Conservation (phyloP, 2,329 filamentous ascomycete genomes). For the Ophiostoma fasciatum region DNA sequence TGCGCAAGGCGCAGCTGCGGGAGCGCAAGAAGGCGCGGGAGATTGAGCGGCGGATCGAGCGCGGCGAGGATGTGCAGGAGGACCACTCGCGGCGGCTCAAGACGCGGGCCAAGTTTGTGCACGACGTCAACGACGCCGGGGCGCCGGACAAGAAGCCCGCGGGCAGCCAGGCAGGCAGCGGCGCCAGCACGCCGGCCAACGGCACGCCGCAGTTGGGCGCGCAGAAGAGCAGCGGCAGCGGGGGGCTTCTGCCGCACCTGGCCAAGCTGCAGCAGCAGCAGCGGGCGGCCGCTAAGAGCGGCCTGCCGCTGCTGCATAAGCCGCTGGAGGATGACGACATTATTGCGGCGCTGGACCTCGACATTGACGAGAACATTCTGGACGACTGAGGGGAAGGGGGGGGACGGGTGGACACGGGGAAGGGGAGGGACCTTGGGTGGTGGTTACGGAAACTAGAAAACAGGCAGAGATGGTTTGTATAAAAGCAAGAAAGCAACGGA, state of each 20-base stretch:
- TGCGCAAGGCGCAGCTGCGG: constrained; percentile 78
- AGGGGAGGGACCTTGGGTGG: no score
- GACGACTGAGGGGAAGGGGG: constrained; percentile 2
- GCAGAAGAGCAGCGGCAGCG: constrained; percentile 23
- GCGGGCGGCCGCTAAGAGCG: constrained; percentile 36
- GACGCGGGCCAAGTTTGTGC: constrained; percentile 52
- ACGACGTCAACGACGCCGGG: constrained; percentile 40
- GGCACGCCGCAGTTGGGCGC: constrained; percentile 34
- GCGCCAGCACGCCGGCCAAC: constrained; percentile 32
- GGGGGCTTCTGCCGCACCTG: constrained; percentile 31
- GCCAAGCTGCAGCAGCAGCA: constrained; percentile 39
- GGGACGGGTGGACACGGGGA: not conserved
- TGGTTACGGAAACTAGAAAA: no score
- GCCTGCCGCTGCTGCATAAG: constrained; percentile 56
- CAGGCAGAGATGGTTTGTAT: no score
- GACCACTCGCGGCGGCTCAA: constrained; percentile 48
- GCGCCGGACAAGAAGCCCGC: constrained; percentile 27
- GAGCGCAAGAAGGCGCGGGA: constrained; percentile 53
- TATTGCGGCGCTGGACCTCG: constrained; percentile 75
- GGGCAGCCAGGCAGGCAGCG: constrained; percentile 29
- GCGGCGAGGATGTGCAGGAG: constrained; percentile 45
- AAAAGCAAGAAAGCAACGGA: not conserved
- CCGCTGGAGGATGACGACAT: constrained; percentile 84
- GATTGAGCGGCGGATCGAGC: constrained; percentile 44
- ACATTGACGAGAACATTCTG: constrained; percentile 74